A percentile compares a stretch with the other conserved stretches of the same genome.
Conservation (phyloP, 2,329 filamentous ascomycete species). For the Thermomyces lanuginosus region DNA sequence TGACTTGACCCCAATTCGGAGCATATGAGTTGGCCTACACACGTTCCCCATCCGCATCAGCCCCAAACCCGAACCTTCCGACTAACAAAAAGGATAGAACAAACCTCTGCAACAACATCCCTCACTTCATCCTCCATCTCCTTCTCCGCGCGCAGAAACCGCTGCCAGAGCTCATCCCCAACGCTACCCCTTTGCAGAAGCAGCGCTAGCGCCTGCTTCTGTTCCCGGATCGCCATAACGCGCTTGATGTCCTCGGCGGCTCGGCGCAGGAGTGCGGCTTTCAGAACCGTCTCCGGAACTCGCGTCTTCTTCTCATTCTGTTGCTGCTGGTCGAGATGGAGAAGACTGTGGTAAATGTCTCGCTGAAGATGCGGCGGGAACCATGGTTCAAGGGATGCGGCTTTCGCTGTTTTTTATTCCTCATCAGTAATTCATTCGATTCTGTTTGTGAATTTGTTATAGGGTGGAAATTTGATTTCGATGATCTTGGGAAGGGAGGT, state of each 20-base stretch:
- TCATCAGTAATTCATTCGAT: slow-evolving; percentile 10
- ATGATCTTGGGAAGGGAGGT: background rate
- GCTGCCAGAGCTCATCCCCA: slow-evolving; percentile 88
- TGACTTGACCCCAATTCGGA: slow-evolving; percentile 78
- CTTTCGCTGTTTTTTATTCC: slow-evolving; percentile 40
- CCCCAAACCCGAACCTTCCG: background rate
- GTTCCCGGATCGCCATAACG: slow-evolving; percentile 71
- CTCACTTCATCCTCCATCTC: slow-evolving; percentile 93
- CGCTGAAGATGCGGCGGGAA: slow-evolving; percentile 81
- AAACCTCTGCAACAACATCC: slow-evolving; percentile 83
- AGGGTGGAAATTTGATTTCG: no score
- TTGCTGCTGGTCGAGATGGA: slow-evolving; percentile 55
- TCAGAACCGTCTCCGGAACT: slow-evolving; percentile 69
- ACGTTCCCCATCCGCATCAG: background rate
- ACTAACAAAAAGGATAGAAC: slow-evolving; percentile 11
- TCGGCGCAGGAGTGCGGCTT: slow-evolving; percentile 73
- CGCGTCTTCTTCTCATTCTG: slow-evolving; percentile 47
- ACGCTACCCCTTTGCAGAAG: slow-evolving; percentile 82
- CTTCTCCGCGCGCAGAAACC: slow-evolving; percentile 81
- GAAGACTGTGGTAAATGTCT: slow-evolving; percentile 83
- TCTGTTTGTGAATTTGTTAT: no score
- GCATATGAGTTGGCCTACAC: slow-evolving; percentile 72
- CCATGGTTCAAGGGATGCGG: slow-evolving; percentile 80
- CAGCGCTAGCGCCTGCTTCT: slow-evolving; percentile 72
- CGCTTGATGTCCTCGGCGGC: slow-evolving; percentile 87